A percentile compares a stretch with the other conserved stretches of the same genome.
These are phyloP conservation scores for Penicillium egyptiacum DNA, from an alignment of 495 filamentous ascomycete genomes.

Conservation along the genomic window DNA sequence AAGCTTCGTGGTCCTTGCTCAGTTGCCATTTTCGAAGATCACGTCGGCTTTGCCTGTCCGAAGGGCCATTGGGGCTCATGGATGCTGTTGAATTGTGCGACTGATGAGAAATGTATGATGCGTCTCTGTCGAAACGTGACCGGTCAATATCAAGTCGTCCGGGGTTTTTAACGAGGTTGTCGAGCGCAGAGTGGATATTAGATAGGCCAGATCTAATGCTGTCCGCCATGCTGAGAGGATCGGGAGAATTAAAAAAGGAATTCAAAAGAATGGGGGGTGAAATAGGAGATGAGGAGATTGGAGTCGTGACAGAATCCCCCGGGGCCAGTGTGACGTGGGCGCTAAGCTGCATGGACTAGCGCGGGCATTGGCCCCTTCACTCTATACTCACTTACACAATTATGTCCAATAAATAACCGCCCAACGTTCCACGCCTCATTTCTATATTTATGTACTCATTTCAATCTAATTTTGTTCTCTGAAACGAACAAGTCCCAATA, in stretches of 20 bases:
- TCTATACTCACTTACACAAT: not conserved
- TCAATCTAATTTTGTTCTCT: not conserved
- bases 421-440: not conserved
- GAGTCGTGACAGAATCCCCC: not conserved
- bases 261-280: not conserved
- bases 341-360: not conserved
- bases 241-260: too few relatives aligned
- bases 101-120: not conserved
- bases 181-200: not conserved
- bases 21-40: not conserved
- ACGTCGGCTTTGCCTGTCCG: not conserved
- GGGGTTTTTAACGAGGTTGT: not conserved
- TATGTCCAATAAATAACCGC: not conserved
- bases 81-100: not conserved
- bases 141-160: not conserved
- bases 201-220: not conserved
- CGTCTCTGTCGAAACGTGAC: not conserved
- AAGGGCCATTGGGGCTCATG: not conserved
- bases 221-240: too few relatives aligned
- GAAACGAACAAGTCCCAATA: not conserved
- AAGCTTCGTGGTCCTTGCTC: not conserved
- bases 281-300: not conserved
- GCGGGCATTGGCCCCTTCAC: not conserved
- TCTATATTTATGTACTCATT: too few relatives aligned
- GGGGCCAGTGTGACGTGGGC: not conserved